Evolutionary conservation across 805 yeast genomes (phyloP), one percentile per base, ranked within the genome.

Genomic region (Monosporozyma servazzii): DNA sequence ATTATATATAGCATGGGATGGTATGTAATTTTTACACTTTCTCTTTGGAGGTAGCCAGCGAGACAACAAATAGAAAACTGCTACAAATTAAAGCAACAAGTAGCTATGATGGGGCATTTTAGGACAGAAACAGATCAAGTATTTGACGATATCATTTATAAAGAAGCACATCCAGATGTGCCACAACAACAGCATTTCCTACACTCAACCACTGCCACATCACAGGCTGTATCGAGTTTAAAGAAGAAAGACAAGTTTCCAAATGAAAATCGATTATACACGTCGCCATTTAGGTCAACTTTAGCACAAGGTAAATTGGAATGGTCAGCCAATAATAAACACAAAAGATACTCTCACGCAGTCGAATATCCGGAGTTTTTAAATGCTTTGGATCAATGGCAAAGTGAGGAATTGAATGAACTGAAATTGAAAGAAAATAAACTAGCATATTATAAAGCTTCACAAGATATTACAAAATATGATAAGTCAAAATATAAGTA

Each of bases 341-440:
- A 52, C 1, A 48, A 54, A n/a, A 58, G 55, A 45, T 54, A 61
- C 21, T 65, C 67, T 3, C 60, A 56, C 51, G 67, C 60, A 44
- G 63, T 64, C 31, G 52, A 55, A 11, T 61, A 62, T 48, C 68
- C 68, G 5, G 30, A 53, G 15, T 53, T 54, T 36, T 45, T 65
- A 47, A 51, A 51, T 23, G 51, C 53, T 18, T 60, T 53, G 46
- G 68, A 65, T 52, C 53, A 48, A 44, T 56, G 54, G 36, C 69
- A 65, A 51, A 45, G 48, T 17, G 46, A 50, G 43, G 39, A 53
- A 21, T 45, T 62, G 36, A 46, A 45, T 21, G 59, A 59, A 40
- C 43, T 66, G 47, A 56, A 54, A 45, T 43, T 42, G 39, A 61
- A 58, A 50, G 68, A 65, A 54, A 50, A 51, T 13, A 51, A 57